A percentile compares a stretch with the other conserved stretches of the same genome.
These are phyloP conservation scores for Penicillium dipodomyicola DNA, from an alignment of 495 filamentous ascomycete species.

Conservation along the genomic window DNA sequence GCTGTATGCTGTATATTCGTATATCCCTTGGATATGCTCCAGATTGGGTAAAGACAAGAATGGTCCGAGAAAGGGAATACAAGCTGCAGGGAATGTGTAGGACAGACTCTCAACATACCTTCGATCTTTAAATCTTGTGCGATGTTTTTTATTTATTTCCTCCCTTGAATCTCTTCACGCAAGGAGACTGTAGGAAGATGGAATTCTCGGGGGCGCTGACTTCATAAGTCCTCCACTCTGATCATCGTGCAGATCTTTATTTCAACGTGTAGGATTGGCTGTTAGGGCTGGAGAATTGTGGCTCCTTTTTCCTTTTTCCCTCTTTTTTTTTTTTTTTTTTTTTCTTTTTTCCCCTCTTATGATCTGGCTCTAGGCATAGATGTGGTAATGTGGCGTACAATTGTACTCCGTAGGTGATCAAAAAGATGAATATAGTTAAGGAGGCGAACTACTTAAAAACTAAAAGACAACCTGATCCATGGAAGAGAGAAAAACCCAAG, in stretches of 20 bases:
- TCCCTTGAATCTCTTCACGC: constrained; percentile 25
- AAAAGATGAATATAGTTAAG: background rate
- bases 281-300: constrained; percentile 4
- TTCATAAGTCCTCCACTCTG: constrained; percentile 29
- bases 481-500: background rate
- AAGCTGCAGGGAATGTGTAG: constrained; percentile 6
- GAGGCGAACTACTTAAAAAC: background rate
- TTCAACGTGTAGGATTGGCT: constrained; percentile 20
- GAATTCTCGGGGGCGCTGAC: constrained; percentile 28
- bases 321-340: constrained; percentile 1
- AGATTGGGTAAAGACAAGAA: constrained; percentile 7
- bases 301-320: constrained; percentile 6
- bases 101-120: constrained; percentile 9
- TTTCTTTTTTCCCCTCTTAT: background rate
- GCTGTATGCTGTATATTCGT: constrained; percentile 9
- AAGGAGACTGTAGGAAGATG: constrained; percentile 23
- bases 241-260: constrained; percentile 30
- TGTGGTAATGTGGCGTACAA: constrained; percentile 7
- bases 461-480: background rate
- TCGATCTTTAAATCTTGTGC: constrained; percentile 6
- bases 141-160: background rate
- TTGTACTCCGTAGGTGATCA: background rate
- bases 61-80: constrained; percentile 10
- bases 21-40: constrained; percentile 11
- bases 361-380: constrained; percentile 4